Conservation (phyloP, 768 basidiomycete genomes). For the Russula olivacea region DNA sequence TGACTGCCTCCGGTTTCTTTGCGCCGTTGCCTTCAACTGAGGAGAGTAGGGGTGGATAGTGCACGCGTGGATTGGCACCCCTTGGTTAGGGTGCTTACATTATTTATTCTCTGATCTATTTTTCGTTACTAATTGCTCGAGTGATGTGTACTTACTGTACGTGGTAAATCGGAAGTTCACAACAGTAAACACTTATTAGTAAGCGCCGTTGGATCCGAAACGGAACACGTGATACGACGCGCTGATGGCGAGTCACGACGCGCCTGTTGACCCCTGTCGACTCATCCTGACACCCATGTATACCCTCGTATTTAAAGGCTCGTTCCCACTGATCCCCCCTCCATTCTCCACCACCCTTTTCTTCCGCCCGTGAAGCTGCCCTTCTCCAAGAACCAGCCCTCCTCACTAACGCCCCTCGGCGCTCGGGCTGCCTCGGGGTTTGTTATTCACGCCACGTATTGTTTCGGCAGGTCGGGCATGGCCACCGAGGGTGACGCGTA, state of each 20-base stretch:
- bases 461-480: not conserved
- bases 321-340: not conserved
- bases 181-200: constrained; percentile 3
- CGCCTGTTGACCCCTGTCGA: not conserved
- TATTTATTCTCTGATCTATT: not conserved
- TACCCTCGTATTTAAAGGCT: not conserved
- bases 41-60: constrained; percentile 10
- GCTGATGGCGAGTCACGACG: constrained; percentile 8
- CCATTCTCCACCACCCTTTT: not conserved
- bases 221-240: constrained; percentile 14
- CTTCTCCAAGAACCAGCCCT: not conserved
- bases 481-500: not conserved
- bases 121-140: not conserved
- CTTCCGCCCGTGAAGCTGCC: not conserved
- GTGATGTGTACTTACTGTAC: not conserved
- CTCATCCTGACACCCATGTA: constrained; percentile 11
- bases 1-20: constrained; percentile 79
- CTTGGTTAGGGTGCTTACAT: not conserved
- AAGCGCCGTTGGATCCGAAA: not conserved
- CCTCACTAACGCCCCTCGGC: too few relatives aligned
- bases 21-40: constrained; percentile 28
- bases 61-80: not conserved
- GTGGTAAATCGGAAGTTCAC: not conserved
- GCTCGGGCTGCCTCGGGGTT: not conserved
- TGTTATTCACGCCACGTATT: not conserved